Evolutionary conservation across 2,329 filamentous ascomycete genomes (phyloP), one percentile per base, ranked within the genome.

Genomic region (Didymella segeticola): DNA sequence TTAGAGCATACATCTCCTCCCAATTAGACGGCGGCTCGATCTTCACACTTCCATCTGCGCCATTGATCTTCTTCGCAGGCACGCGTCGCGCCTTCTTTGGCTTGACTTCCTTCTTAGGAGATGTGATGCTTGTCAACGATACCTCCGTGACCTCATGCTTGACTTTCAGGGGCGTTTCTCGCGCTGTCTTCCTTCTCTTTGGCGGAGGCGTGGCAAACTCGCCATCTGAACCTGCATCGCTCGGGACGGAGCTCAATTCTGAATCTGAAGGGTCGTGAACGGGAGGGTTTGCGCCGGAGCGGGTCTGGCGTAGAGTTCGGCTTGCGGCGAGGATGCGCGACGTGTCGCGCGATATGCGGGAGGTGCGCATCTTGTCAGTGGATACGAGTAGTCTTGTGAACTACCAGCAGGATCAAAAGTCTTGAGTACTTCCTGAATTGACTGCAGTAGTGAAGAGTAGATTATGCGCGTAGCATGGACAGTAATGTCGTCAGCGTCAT

Each of bases 1-100:
- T 89, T 0, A 85, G 78, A 27, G 82, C 77, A 76, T 97, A 99
- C 52, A 96, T 86, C 51, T 87, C 83, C 58, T 91, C 86, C 95
- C 95, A 97, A 71, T 92, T 86, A 0, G 86, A 81, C 0, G 93
- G 92, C 1, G 91, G 85, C 58, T 83, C 79, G 14, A 77, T 63
- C 60, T 82, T 82, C 43, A 79, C 57, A 38, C 31, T 64, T 29
- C 67, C 72, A 63, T 68, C 56, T 37, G 48, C 55, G 4, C 55
- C 61, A 12, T 68, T 67, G 14, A 61, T 67, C 47, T 71, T 73
- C 60, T 72, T 77, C 25, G 70, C 69, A 36, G 69, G 70, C 20
- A 53, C 64, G 6, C 75, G 75, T 25, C 77, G 75, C 5, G 75
- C 52, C 59, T 75, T 75, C 27, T 70, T 67, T 25, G 60, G 58